A percentile compares a stretch with the other conserved stretches of the same genome.
Conservation (phyloP, 1,139 yeast species). For the Geotrichum fermentans region DNA sequence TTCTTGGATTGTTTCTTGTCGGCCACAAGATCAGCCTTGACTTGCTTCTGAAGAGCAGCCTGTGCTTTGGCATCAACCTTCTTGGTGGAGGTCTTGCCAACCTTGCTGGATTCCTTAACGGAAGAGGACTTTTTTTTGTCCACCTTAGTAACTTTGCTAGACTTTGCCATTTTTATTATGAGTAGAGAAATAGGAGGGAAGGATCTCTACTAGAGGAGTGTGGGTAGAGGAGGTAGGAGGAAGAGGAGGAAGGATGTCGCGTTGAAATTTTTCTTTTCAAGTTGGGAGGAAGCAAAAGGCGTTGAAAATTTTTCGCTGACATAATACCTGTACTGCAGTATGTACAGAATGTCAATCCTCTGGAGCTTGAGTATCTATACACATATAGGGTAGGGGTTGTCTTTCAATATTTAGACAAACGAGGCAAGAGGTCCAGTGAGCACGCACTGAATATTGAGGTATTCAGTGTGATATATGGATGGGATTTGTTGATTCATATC, state of each 20-base stretch:
- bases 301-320: not conserved
- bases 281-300: not conserved
- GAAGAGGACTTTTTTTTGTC: constrained; percentile 2
- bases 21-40: constrained; percentile 12
- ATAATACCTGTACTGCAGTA: too few relatives aligned
- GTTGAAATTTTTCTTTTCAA: constrained; percentile 2
- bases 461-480: too few relatives aligned
- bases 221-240: constrained; percentile 1
- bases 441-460: too few relatives aligned
- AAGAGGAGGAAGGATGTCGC: constrained; percentile 2
- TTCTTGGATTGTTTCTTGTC: constrained; percentile 11
- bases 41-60: constrained; percentile 6
- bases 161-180: constrained; percentile 9
- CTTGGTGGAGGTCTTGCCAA: constrained; percentile 8
- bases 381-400: too few relatives aligned
- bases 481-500: too few relatives aligned
- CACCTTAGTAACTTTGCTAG: constrained; percentile 7
- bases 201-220: not conserved
- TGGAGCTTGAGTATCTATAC: too few relatives aligned
- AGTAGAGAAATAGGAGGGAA: not conserved
- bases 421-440: too few relatives aligned
- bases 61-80: constrained; percentile 8
- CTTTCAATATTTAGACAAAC: too few relatives aligned
- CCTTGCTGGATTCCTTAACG: constrained; percentile 12
- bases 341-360: too few relatives aligned